Evolutionary conservation across 2,329 filamentous ascomycete species (phyloP).

Genomic region (Penicillium sp.): DNA sequence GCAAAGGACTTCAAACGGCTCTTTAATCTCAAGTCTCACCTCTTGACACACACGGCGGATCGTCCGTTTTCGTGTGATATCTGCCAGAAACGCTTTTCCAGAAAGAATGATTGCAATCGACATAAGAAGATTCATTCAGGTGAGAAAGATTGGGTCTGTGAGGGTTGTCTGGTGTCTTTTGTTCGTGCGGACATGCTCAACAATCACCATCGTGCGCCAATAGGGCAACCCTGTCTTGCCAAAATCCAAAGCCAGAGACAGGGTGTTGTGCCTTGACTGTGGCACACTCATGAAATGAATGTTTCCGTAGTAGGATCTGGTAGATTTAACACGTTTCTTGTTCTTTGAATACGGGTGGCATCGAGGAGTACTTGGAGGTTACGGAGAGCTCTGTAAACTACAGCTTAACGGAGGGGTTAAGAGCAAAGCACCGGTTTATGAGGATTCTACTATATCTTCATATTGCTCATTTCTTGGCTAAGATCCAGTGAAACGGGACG

Average conservation of each 20-base stretch:
- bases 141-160: background rate
- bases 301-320: background rate
- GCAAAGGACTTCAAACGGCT: background rate
- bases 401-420: background rate
- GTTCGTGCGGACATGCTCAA: background rate
- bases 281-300: background rate
- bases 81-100: background rate
- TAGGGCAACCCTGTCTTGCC: background rate
- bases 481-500: slow-evolving; percentile 23
- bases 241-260: background rate
- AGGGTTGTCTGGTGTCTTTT: background rate
- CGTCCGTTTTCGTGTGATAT: background rate
- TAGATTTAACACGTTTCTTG: background rate
- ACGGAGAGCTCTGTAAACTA: background rate
- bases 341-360: background rate
- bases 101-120: background rate
- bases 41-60: background rate
- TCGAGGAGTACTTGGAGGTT: background rate
- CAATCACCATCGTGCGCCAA: background rate
- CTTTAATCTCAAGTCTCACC: background rate
- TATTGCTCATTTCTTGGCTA: slow-evolving; percentile 12
- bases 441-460: background rate
- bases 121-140: background rate
- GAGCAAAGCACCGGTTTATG: background rate
- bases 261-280: background rate